phyloP scores from a whole-genome alignment of 208 protist species.

The Wallacemonas sp. region DNA sequence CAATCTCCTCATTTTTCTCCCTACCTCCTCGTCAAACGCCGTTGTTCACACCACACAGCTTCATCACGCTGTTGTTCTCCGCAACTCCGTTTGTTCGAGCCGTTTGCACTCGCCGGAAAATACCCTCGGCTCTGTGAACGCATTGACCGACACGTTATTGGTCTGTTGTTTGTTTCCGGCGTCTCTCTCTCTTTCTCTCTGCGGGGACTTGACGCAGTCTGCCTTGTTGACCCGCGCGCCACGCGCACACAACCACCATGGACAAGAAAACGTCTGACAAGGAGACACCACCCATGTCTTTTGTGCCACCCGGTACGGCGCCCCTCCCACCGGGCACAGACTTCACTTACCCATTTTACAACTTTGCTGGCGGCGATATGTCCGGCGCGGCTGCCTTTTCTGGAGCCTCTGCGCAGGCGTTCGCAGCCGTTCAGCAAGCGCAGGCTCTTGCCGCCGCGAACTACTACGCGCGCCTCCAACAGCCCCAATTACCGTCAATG shows the following conservation, averaged over 20 bases:
- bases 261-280: conserved; percentile 1
- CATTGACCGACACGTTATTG: too few relatives aligned
- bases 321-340: not conserved
- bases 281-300: not conserved
- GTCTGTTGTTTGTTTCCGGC: too few relatives aligned
- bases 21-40: too few relatives aligned
- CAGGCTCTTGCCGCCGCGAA: conserved; percentile 4
- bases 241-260: not conserved
- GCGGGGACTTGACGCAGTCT: too few relatives aligned
- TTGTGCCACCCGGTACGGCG: not conserved
- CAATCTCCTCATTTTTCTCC: too few relatives aligned
- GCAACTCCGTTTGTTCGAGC: too few relatives aligned
- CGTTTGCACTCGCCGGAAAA: too few relatives aligned
- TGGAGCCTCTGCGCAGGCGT: conserved; percentile 4
- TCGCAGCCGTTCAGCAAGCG: conserved; percentile 1
- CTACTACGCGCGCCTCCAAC: conserved; percentile 8
- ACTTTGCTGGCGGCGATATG: conserved; percentile 1
- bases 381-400: not conserved
- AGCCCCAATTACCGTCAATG: not conserved
- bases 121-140: too few relatives aligned
- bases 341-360: conserved; percentile 8
- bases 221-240: too few relatives aligned
- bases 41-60: too few relatives aligned
- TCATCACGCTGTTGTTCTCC: too few relatives aligned
- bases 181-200: not conserved